These are phyloP conservation scores for Fusarium sp. DNA, from an alignment of 2,329 filamentous ascomycete genomes.

Conservation along the genomic window DNA sequence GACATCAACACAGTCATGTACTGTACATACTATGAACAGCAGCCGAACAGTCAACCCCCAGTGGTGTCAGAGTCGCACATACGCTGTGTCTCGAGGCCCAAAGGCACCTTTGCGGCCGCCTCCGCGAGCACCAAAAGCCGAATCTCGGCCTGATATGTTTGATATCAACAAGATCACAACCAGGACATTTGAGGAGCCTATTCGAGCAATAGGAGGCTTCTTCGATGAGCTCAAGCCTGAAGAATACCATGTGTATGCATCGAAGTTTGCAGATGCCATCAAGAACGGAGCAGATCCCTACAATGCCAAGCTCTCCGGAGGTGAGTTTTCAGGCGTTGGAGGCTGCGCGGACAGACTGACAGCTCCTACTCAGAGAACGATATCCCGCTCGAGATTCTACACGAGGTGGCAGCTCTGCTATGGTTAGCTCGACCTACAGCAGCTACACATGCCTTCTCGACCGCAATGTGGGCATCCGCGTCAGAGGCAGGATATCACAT, in stretches of 20 bases:
- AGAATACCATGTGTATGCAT: slow-evolving; percentile 47
- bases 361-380: slow-evolving; percentile 29
- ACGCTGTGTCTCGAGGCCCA: slow-evolving; percentile 36
- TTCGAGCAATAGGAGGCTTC: slow-evolving; percentile 27
- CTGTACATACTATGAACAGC: slow-evolving; percentile 3
- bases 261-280: slow-evolving; percentile 45
- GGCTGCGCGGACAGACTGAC: slow-evolving; percentile 16
- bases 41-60: background rate
- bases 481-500: slow-evolving; percentile 51
- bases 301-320: slow-evolving; percentile 34
- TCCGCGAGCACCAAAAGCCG: slow-evolving; percentile 25
- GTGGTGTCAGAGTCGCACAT: slow-evolving; percentile 34
- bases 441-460: slow-evolving; percentile 35
- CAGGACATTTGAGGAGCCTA: slow-evolving; percentile 40
- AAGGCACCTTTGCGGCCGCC: slow-evolving; percentile 16
- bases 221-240: slow-evolving; percentile 42
- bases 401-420: slow-evolving; percentile 53
- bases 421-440: slow-evolving; percentile 22
- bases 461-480: slow-evolving; percentile 53
- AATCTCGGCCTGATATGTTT: slow-evolving; percentile 33
- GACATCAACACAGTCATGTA: slow-evolving; percentile 1
- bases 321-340: slow-evolving; percentile 40
- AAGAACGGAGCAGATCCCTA: slow-evolving; percentile 42
- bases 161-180: slow-evolving; percentile 45
- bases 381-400: slow-evolving; percentile 41